These are phyloP conservation scores for Magnaporthiopsis incrustans DNA, from an alignment of 2,329 filamentous ascomycete species.

Conservation along the genomic window DNA sequence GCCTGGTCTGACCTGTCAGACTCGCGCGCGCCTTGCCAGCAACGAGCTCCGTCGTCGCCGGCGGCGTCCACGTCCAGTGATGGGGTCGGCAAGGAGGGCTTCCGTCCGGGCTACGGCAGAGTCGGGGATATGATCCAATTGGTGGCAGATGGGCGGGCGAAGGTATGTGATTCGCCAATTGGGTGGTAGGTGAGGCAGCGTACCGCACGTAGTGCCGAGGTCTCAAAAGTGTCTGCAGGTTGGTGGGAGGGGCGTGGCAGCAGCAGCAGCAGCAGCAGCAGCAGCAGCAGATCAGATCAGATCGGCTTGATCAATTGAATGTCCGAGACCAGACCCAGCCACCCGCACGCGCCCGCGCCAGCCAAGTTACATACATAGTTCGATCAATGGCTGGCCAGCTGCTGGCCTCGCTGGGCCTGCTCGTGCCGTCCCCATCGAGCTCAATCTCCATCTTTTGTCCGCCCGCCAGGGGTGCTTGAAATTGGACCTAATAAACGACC, in stretches of 20 bases:
- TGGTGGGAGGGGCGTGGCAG: not conserved
- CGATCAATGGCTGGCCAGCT: not conserved
- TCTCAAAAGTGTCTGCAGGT: not conserved
- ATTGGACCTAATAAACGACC: not conserved
- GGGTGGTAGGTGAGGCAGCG: constrained; percentile 10
- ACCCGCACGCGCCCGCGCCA: not conserved
- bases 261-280: no score
- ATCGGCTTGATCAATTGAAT: not conserved
- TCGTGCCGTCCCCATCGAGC: not conserved
- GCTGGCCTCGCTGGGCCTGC: not conserved
- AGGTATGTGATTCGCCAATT: not conserved
- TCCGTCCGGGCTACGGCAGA: not conserved
- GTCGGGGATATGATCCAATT: not conserved
- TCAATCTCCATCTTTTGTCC: not conserved
- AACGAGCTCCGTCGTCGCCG: not conserved
- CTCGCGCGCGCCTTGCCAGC: not conserved
- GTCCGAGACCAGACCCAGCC: not conserved
- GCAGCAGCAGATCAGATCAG: not conserved
- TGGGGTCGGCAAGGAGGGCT: no score
- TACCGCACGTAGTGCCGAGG: not conserved
- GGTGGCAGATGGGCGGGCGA: not conserved
- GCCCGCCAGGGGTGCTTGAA: not conserved
- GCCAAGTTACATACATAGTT: not conserved
- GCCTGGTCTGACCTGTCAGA: not conserved
- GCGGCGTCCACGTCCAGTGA: not conserved